Conservation (phyloP, 225 moss, liverwort and hornwort genomes). For the Thuidium tamariscinum region DNA sequence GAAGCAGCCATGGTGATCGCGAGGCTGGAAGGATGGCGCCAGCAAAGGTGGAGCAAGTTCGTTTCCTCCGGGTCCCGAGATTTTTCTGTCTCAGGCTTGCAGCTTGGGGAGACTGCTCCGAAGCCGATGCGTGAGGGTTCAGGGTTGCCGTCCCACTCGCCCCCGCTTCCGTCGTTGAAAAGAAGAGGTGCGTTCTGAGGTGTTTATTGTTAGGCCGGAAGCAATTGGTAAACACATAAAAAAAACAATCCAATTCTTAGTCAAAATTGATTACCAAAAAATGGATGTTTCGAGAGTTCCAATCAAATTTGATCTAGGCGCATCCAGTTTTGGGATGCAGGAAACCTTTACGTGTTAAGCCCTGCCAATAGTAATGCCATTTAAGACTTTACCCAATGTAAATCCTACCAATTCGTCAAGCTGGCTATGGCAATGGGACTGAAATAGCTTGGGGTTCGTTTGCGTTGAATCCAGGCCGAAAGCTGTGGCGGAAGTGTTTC, state of each 20-base stretch:
- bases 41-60: background rate
- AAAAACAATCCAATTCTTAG: background rate
- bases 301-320: background rate
- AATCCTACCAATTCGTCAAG: background rate
- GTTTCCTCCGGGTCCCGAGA: background rate
- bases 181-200: conserved; percentile 9
- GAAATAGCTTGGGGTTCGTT: background rate
- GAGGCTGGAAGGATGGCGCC: background rate
- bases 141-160: background rate
- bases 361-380: background rate
- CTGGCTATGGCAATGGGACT: background rate
- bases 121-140: background rate
- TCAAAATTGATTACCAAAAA: background rate
- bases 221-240: background rate
- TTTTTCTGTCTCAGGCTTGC: conserved; percentile 17
- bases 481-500: conserved; percentile 26
- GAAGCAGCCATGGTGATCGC: background rate
- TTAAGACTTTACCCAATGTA: background rate
- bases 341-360: background rate
- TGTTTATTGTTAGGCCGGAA: background rate
- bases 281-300: background rate
- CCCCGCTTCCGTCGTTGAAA: background rate
- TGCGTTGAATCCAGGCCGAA: background rate
- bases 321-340: background rate
- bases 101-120: conserved; percentile 8